Evolutionary conservation across 306 rosid genomes (phyloP).

Genomic region (Prunus salicina): DNA sequence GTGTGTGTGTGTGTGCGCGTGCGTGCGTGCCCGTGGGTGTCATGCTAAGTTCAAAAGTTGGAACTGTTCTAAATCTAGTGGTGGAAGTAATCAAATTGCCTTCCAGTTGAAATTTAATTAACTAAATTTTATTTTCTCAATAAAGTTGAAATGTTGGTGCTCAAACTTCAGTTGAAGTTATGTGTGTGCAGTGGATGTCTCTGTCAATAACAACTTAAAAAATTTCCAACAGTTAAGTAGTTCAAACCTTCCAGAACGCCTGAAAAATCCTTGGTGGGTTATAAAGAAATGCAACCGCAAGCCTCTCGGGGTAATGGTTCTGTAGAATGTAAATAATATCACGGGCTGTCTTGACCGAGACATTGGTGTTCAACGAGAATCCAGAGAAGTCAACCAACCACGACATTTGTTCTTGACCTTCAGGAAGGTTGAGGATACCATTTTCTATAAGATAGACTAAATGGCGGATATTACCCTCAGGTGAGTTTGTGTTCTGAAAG

Average conservation of each 20-base stretch:
- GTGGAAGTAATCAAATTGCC: not conserved
- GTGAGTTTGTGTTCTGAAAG: conserved; percentile 62
- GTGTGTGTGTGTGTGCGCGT: too few species aligned
- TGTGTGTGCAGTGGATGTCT: not conserved
- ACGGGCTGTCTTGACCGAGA: conserved; percentile 62
- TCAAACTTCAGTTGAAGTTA: not conserved
- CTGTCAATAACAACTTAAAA: not conserved
- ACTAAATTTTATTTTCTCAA: not conserved
- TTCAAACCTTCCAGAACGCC: conserved; percentile 78
- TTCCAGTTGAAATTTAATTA: not conserved
- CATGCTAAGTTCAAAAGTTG: not conserved
- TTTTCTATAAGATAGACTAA: conserved; percentile 81
- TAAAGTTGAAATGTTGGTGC: not conserved
- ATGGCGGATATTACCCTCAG: conserved; percentile 61
- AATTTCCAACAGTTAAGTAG: conserved; percentile 8
- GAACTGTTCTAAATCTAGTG: not conserved
- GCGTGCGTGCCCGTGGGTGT: too few species aligned
- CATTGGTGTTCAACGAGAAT: conserved; percentile 48
- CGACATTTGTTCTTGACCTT: conserved; percentile 86
- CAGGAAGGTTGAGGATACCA: conserved; percentile 72
- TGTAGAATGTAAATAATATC: conserved; percentile 77
- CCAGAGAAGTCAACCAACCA: conserved; percentile 93
- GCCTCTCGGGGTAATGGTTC: conserved; percentile 93
- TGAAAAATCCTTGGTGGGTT: conserved; percentile 90
- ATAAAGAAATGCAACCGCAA: conserved; percentile 62